Evolutionary conservation across 2,329 filamentous ascomycete species (phyloP).

Genomic region (Sporothrix dimorphospora): DNA sequence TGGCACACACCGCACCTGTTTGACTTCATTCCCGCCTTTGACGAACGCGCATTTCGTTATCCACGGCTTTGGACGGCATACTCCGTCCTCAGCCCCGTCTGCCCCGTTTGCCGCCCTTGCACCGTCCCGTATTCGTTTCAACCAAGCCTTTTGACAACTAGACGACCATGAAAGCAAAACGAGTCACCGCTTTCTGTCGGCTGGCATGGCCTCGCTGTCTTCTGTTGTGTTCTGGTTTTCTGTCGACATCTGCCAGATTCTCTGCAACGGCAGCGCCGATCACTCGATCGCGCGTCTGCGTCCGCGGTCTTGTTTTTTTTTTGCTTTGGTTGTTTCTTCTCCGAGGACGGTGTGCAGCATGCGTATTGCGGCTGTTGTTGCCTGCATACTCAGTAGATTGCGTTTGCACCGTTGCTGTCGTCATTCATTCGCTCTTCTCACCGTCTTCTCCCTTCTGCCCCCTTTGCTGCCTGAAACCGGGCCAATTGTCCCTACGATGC

Average conservation of each 20-base stretch:
- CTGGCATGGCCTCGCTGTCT: not conserved
- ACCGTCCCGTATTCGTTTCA: conserved; percentile 5
- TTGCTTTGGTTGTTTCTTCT: too few species aligned
- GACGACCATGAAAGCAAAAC: not conserved
- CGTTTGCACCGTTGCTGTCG: not conserved
- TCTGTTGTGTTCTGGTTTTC: not conserved
- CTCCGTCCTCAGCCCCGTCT: not conserved
- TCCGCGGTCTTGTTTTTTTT: not conserved
- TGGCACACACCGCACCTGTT: conserved; percentile 1
- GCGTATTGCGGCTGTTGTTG: not conserved
- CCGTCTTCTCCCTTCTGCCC: not conserved
- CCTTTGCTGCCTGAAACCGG: conserved; percentile 6
- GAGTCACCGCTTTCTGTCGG: not conserved
- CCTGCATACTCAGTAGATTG: not conserved
- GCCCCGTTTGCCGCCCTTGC: conserved; percentile 1
- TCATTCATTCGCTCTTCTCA: not conserved
- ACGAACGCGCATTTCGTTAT: not conserved
- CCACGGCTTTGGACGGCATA: conserved; percentile 4
- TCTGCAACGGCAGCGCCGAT: conserved; percentile 10
- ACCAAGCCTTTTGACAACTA: not conserved
- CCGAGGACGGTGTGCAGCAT: not conserved
- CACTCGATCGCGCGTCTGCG: not conserved
- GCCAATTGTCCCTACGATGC: conserved; percentile 8
- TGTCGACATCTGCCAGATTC: not conserved
- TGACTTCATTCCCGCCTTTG: conserved; percentile 1